Evolutionary conservation across 371 early-diverging fungal species (phyloP).

Genomic region (Fennellomyces sp.): DNA sequence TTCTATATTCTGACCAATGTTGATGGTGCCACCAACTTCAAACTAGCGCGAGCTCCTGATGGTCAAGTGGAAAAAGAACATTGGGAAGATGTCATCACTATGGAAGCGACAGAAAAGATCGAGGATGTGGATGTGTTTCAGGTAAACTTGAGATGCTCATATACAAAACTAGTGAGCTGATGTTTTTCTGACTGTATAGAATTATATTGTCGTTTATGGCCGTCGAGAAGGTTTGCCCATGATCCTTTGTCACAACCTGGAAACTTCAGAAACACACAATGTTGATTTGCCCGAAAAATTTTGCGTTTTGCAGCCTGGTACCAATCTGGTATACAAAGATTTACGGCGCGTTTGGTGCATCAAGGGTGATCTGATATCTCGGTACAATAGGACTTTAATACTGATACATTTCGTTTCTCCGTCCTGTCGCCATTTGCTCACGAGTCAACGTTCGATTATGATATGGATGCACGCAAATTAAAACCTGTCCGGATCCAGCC

Average conservation of each 20-base stretch:
- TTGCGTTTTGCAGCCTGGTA: conserved; percentile 66
- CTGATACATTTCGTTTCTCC: conserved; percentile 69
- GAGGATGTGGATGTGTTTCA: conserved; percentile 85
- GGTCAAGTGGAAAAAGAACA: conserved; percentile 29
- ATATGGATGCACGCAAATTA: conserved; percentile 57
- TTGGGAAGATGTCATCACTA: conserved; percentile 69
- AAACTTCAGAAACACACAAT: conserved; percentile 40
- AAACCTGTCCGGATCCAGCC: conserved; percentile 50
- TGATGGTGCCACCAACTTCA: conserved; percentile 61
- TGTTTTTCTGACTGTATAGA: conserved; percentile 33
- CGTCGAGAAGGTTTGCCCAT: conserved; percentile 64
- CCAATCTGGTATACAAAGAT: conserved; percentile 69
- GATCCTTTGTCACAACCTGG: conserved; percentile 58
- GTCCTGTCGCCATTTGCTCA: conserved; percentile 72
- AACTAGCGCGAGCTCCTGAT: conserved; percentile 58
- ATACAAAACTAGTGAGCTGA: neutral
- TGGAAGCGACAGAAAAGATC: conserved; percentile 68
- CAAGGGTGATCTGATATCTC: too few species aligned
- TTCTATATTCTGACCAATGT: conserved; percentile 80
- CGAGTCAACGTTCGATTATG: conserved; percentile 71
- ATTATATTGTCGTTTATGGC: conserved; percentile 64
- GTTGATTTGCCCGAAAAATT: conserved; percentile 62
- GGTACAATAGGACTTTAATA: conserved; percentile 71
- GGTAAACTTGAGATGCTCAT: conserved; percentile 24
- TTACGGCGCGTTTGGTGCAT: too few species aligned